Evolutionary conservation across 257 asterid genomes (phyloP).

Genomic region (Ophiorrhiza pumila): DNA sequence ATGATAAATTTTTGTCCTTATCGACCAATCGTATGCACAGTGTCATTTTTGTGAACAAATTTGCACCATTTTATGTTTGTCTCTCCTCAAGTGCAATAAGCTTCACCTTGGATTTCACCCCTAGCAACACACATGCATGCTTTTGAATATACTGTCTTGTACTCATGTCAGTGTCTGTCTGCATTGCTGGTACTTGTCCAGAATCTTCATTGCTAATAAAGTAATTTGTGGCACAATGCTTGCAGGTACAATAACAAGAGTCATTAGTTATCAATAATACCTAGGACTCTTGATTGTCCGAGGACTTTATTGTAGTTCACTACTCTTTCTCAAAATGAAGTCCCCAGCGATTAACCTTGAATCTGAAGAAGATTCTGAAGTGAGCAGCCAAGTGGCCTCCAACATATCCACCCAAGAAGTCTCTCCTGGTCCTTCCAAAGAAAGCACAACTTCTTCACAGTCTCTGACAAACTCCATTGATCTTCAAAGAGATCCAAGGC

Average conservation of each 20-base stretch:
- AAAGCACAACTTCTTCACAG: constrained; percentile 37
- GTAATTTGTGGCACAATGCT: neutral
- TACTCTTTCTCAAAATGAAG: constrained; percentile 36
- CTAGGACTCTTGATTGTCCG: neutral
- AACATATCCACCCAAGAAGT: constrained; percentile 45
- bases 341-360: constrained; percentile 46
- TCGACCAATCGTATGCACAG: neutral
- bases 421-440: constrained; percentile 42
- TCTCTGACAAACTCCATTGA: constrained; percentile 28
- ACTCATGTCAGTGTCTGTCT: neutral
- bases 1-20: neutral
- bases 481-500: constrained; percentile 22
- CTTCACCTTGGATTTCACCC: neutral
- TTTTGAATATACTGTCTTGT: neutral
- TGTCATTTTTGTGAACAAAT: neutral
- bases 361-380: constrained; percentile 80
- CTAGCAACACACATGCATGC: neutral
- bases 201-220: neutral
- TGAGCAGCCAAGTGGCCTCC: constrained; percentile 64
- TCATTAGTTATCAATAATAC: neutral
- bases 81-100: neutral
- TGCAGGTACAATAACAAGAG: constrained; percentile 18
- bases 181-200: too few relatives aligned
- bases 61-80: neutral
- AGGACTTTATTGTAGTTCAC: neutral